Evolutionary conservation across 225 moss, liverwort and hornwort species (phyloP).

Genomic region (Pleurozium schreberi): DNA sequence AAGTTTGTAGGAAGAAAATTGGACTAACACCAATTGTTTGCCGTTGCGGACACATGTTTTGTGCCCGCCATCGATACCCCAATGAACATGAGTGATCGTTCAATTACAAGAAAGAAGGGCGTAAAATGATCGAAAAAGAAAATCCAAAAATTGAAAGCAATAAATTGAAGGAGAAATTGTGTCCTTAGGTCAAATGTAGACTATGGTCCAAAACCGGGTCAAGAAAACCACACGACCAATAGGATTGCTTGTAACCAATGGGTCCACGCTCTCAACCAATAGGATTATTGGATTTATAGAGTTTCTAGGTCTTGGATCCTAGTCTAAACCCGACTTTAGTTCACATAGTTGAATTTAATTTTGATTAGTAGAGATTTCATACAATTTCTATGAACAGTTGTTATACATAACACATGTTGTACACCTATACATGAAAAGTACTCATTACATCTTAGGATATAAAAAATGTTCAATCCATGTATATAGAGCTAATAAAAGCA

Average conservation of each 20-base stretch:
- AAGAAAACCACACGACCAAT: too few species aligned
- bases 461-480: neutral
- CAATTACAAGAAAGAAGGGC: neutral
- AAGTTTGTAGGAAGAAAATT: neutral
- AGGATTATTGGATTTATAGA: too few species aligned
- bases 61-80: neutral
- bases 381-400: too few species aligned
- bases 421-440: neutral
- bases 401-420: neutral
- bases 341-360: too few species aligned
- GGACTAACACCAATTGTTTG: neutral
- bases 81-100: neutral
- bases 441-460: neutral
- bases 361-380: neutral
- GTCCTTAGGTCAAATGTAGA: too few species aligned
- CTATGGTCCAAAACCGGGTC: too few species aligned
- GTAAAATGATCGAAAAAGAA: neutral
- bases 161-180: rapidly evolving
- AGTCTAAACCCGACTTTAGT: too few species aligned
- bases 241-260: too few species aligned
- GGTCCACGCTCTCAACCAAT: too few species aligned
- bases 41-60: neutral
- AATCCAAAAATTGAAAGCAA: neutral
- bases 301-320: too few species aligned
- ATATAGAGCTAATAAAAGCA: neutral